Evolutionary conservation across 1,284 basidiomycete species (phyloP), one percentile per base, ranked within the genome.

Genomic region (Sanguinoderma infundibulare): DNA sequence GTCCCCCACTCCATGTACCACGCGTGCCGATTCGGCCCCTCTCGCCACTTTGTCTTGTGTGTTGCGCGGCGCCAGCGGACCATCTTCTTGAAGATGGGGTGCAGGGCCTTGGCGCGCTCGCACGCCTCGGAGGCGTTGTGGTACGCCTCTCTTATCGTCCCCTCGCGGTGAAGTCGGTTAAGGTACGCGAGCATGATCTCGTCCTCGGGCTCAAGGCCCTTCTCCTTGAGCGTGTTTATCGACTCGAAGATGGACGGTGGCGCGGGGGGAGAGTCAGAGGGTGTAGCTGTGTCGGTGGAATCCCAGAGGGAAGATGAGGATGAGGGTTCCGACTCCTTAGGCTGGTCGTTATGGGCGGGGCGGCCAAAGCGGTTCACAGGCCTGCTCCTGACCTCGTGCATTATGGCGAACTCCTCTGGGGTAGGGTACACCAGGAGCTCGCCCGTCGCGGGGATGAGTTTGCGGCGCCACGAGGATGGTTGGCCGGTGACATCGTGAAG

Each of bases 141-240:
- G 49, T 62, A 62, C 9, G 10, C 3, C 61, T 59, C 30, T 42
- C 61, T 57, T 36, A 49, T 35, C 35, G 40, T 38, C 14, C 35
- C 61, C 1, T 22, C 10, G 35, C 30, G 35, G 54, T 57, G 53
- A 20, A 59, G n/a, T 42, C 36, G 4, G 17, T 24, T 17, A 35
- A 62, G 49, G 17, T 30, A 36, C 44, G 55, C 57, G 47, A 62
- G 61, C 53, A 58, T 52, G 49, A 52, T 36, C 53, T 62, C 53
- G 49, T 55, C 61, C 14, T 28, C 53, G 14, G 35, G 40, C 20
- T 28, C 22, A 57, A 59, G 61, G 47, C 61, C 61, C 36, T 20
- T 24, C 22, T 49, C 35, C 46, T 55, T 56, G 54, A 62, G 57
- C 49, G n/a, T 59, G 35, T 5, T 62, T 44, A 53, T 59, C 54